Percentiles rank a stretch among this genome's conserved stretches.
These are phyloP conservation scores for Phylloporus scabripes DNA, from an alignment of 768 basidiomycete species.

Conservation along the genomic window DNA sequence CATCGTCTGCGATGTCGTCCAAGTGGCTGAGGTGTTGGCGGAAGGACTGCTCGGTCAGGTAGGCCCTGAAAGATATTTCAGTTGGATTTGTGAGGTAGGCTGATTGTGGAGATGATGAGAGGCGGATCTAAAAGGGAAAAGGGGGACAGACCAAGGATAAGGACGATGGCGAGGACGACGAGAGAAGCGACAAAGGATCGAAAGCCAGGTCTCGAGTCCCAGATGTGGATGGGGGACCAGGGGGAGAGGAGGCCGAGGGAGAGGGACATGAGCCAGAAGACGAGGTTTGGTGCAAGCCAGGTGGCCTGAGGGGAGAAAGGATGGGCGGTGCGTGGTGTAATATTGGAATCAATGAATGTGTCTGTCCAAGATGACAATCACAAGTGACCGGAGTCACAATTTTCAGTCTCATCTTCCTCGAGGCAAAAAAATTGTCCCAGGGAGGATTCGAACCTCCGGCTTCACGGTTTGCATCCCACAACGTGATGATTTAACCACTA, in stretches of 20 bases:
- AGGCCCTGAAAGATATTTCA: conserved; percentile 88
- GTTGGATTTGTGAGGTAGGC: conserved; percentile 94
- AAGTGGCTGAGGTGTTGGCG: conserved; percentile 87
- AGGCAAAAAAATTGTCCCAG: conserved; percentile 15
- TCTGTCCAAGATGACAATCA: conserved; percentile 9
- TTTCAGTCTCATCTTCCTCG: not conserved
- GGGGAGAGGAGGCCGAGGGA: conserved; percentile 49
- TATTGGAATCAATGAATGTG: conserved; percentile 13
- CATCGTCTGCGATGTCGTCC: conserved; percentile 59
- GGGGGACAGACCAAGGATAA: conserved; percentile 61
- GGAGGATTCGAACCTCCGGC: conserved; percentile 39
- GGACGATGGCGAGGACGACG: conserved; percentile 60
- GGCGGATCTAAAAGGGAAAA: not conserved
- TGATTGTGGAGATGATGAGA: conserved; percentile 30
- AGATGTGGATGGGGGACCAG: conserved; percentile 45
- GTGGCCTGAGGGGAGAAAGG: conserved; percentile 32
- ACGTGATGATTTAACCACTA: too few relatives aligned
- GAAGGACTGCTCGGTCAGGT: conserved; percentile 96
- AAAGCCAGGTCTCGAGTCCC: conserved; percentile 56
- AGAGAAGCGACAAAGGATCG: conserved; percentile 66
- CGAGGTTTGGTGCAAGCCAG: conserved; percentile 34
- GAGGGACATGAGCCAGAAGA: conserved; percentile 56
- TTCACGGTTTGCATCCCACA: conserved; percentile 36
- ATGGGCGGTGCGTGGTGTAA: conserved; percentile 22
- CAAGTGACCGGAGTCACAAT: conserved; percentile 22